Evolutionary conservation across 495 filamentous ascomycete species (phyloP), one percentile per base, ranked within the genome.

Genomic region (Aspergillus bertholletiae): DNA sequence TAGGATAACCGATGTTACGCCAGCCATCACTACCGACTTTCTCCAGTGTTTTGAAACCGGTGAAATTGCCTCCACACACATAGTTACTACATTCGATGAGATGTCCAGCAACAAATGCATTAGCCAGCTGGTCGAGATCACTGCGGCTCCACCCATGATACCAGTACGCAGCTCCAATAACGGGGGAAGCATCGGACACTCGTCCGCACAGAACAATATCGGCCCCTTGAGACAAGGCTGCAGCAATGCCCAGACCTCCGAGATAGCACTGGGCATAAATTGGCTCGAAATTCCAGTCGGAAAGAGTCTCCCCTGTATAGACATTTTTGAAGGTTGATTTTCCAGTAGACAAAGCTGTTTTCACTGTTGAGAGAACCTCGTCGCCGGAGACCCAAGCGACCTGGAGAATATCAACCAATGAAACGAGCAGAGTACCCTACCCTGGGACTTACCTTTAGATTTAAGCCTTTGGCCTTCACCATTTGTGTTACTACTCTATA

Each of bases 171-270:
- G 75, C 76, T 2, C 74, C 80, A 46, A 84, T 80, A 0, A 77
- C 73, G 1, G 78, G 79, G 0, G 76, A 73, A 45, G 81, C 80
- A 62, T 84, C 80, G 2, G 79, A 73, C 1, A 83, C 80, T 26
- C 81, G 73, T 39, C 80, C 81, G 51, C 75, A 80, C 20, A 84
- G 70, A 48, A 85, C 78, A 48, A 85, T 84, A 51, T 84, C 80
- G 0, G 80, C 80, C 12, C 81, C 81, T 12, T 73, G 63, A 21
- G 70, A 62, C 1, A 84, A 57, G 17, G 75, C 81, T 9, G 68
- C 70, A 0, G 71, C 74, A 35, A 84, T 79, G 0, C 76, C 80
- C 5, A 72, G 58, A 11, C 72, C 76, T 7, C 81, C 81, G 0
- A 84, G 73, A 58, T 84, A 77, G 48, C 74, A 74, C 49, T 80